phyloP scores from a whole-genome alignment of 2,329 filamentous ascomycete genomes.

The Ceratocystis cacaofunesta region DNA sequence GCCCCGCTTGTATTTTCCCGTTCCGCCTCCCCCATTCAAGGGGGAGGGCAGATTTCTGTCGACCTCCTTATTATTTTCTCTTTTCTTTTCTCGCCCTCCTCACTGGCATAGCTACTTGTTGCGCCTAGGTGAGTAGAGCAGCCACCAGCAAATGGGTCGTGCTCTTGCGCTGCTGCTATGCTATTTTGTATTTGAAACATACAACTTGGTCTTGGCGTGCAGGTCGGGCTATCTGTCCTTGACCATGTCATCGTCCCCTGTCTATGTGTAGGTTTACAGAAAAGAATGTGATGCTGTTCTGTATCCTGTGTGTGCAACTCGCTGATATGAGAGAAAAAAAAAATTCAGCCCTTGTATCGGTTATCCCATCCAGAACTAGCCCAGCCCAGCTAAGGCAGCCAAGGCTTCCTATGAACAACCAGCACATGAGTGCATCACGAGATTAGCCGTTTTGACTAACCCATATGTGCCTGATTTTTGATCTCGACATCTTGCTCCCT shows the following conservation, averaged over 20 bases:
- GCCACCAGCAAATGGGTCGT: not conserved
- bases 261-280: not conserved
- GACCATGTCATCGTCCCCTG: not conserved
- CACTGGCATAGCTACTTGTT: no score
- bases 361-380: not conserved
- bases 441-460: not conserved
- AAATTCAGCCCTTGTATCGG: conserved; percentile 3
- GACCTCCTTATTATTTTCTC: not conserved
- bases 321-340: conserved; percentile 7
- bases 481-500: not conserved
- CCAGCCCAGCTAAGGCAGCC: not conserved
- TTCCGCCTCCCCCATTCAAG: not conserved
- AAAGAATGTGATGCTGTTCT: not conserved
- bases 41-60: not conserved
- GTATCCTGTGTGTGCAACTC: not conserved
- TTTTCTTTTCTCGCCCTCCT: not conserved
- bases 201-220: not conserved
- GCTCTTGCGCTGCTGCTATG: not conserved
- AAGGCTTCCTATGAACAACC: not conserved
- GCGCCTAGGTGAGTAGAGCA: not conserved
- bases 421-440: not conserved
- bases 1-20: not conserved
- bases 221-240: not conserved
- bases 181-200: not conserved
- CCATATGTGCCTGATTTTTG: not conserved